Percentiles rank a stretch among this genome's conserved stretches.
Evolutionary conservation across 495 filamentous ascomycete species (phyloP).

Genomic region (Daldinia concentrica): DNA sequence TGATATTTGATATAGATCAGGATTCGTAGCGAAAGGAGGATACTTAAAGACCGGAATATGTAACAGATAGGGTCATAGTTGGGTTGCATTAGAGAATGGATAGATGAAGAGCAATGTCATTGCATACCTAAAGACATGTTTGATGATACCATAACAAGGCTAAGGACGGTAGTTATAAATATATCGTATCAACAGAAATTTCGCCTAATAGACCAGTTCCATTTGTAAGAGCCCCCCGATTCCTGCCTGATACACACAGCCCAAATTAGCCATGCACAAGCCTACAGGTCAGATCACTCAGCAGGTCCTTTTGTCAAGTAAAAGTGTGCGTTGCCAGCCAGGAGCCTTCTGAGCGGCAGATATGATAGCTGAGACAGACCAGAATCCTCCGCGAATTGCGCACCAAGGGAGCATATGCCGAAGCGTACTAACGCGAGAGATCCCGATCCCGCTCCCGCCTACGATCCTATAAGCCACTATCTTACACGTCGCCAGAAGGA

Average conservation of each 20-base stretch:
- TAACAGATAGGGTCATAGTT: neutral
- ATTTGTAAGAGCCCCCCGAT: neutral
- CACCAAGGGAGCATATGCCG: neutral
- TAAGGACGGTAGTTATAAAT: neutral
- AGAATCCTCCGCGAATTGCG: neutral
- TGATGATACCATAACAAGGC: neutral
- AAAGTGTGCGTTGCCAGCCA: neutral
- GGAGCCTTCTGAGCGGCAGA: neutral
- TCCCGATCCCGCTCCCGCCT: neutral
- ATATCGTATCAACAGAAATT: neutral
- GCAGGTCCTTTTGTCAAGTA: neutral
- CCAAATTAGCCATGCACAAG: neutral
- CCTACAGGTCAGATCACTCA: neutral
- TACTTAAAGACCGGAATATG: neutral
- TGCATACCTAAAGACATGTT: neutral
- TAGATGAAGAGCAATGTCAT: neutral
- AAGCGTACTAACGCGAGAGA: neutral
- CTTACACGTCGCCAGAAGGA: conserved; percentile 12
- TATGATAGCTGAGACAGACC: neutral
- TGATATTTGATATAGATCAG: neutral
- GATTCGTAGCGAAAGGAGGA: neutral
- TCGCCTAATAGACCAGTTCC: neutral
- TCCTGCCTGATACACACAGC: neutral
- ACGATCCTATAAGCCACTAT: conserved; percentile 23
- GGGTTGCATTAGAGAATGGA: neutral